Percentiles rank a stretch among this genome's conserved stretches.
Evolutionary conservation across 148 eudicot genomes (phyloP).

Genomic region (Silene latifolia): DNA sequence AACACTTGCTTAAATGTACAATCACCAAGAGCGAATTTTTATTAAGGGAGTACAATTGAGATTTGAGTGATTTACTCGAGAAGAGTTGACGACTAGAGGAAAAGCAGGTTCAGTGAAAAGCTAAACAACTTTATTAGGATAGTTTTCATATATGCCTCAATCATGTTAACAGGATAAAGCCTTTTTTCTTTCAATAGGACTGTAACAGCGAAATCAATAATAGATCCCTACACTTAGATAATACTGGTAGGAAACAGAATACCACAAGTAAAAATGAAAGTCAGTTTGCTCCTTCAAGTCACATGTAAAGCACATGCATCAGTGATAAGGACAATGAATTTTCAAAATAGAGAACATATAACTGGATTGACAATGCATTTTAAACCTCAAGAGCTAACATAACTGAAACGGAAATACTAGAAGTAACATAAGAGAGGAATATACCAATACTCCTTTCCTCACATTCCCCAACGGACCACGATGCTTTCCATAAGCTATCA

Average conservation of each 20-base stretch:
- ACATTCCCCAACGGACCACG: slow-evolving; percentile 96
- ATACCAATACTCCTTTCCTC: slow-evolving; percentile 97
- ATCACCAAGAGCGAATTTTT: neutral
- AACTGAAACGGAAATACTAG: neutral
- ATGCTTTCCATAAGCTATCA: slow-evolving; percentile 80
- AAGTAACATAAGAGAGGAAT: slow-evolving; percentile 10
- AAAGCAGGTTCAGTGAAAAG: neutral
- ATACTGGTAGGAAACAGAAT: neutral
- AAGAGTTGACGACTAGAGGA: neutral
- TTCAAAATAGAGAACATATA: neutral
- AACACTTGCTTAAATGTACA: neutral
- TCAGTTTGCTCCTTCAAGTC: neutral
- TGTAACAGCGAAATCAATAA: neutral
- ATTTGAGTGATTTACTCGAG: neutral
- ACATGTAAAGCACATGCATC: neutral
- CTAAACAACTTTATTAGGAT: neutral
- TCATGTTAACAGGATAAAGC: neutral
- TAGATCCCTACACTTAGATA: neutral
- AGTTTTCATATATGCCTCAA: neutral
- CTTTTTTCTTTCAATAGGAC: neutral
- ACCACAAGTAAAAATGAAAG: neutral
- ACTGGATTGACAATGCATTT: neutral
- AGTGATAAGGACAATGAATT: neutral
- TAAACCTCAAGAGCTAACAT: slow-evolving; percentile 1
- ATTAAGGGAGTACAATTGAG: neutral